Evolutionary conservation across 2,329 filamentous ascomycete genomes (phyloP), one percentile per base, ranked within the genome.

Genomic region (Sclerotinia nivalis): DNA sequence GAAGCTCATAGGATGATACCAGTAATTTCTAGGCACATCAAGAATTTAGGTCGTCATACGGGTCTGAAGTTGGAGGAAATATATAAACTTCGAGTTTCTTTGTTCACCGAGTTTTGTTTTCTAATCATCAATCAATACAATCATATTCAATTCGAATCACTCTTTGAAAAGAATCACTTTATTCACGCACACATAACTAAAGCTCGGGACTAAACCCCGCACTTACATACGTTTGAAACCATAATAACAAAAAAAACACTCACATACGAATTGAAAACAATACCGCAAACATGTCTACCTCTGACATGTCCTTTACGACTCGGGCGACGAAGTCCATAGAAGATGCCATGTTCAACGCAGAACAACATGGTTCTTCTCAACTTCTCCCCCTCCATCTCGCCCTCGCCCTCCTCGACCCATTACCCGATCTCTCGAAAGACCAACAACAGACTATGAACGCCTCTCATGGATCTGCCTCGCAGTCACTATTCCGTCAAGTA

Each of bases 401-500:
- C 58, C 91, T 94, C 68, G 89, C 91, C 62, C 87, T 96, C 71
- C 87, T 95, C 77, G 91, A 93, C 73, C 91, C 91, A 58, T 88
- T 89, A 22, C 85, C 88, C 71, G 91, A 93, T 80, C 87, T 85
- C 75, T 93, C 91, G 75, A 94, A 93, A 80, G 92, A 96, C 79
- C 92, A 93, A 80, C 92, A 93, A 82, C 84, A 82, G 73, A 83
- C 81, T 60, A 80, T 83, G 62, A 93, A 95, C 78, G 85, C 86
- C 7, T 88, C 90, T 37, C 86, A 91, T 68, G 85, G 82, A 18
- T 83, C 85, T 43, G 82, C 88, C 34, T 83, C 85, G 25, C 83
- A 85, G 74, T 93, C 94, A n/a, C 88, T 99, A 68, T 96, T 98
- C 84, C 89, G 93, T 74, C 96, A 99, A 82, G 95, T 97, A 70